Evolutionary conservation across 2,329 filamentous ascomycete genomes (phyloP).

Genomic region (Albifimbria verrucaria): DNA sequence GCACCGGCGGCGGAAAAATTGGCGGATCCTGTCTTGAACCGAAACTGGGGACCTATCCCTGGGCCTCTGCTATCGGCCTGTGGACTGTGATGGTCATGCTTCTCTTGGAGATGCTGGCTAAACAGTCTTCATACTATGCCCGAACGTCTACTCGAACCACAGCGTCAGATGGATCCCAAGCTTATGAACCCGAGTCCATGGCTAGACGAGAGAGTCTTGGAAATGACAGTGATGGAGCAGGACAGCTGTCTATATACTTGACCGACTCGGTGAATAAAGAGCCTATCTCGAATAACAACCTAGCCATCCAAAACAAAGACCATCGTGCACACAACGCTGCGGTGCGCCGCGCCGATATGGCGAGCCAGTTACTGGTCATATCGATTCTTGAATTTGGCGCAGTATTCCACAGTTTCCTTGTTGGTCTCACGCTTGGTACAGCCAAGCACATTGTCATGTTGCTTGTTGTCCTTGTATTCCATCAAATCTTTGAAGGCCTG

Average conservation of each 20-base stretch:
- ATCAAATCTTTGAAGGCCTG: slow-evolving; percentile 83
- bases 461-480: slow-evolving; percentile 65
- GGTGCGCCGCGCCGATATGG: slow-evolving; percentile 53
- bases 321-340: slow-evolving; percentile 63
- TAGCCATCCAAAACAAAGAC: slow-evolving; percentile 30
- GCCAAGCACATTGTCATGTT: slow-evolving; percentile 50
- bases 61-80: slow-evolving; percentile 78
- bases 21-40: slow-evolving; percentile 63
- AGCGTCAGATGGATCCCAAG: slow-evolving; percentile 41
- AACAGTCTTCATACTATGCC: slow-evolving; percentile 21
- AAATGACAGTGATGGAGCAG: no score
- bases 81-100: slow-evolving; percentile 89
- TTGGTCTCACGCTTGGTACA: slow-evolving; percentile 70
- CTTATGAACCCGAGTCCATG: neutral
- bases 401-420: slow-evolving; percentile 83
- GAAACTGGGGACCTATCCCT: slow-evolving; percentile 60
- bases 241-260: slow-evolving; percentile 33
- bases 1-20: slow-evolving; percentile 78
- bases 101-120: slow-evolving; percentile 80
- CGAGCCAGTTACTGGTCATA: slow-evolving; percentile 73
- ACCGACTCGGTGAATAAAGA: slow-evolving; percentile 62
- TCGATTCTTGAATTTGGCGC: slow-evolving; percentile 88
- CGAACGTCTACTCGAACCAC: no score
- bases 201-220: no score
- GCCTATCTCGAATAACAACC: neutral